Evolutionary conservation across 805 yeast species (phyloP).

Genomic region (Saccharomycopsis amapae): DNA sequence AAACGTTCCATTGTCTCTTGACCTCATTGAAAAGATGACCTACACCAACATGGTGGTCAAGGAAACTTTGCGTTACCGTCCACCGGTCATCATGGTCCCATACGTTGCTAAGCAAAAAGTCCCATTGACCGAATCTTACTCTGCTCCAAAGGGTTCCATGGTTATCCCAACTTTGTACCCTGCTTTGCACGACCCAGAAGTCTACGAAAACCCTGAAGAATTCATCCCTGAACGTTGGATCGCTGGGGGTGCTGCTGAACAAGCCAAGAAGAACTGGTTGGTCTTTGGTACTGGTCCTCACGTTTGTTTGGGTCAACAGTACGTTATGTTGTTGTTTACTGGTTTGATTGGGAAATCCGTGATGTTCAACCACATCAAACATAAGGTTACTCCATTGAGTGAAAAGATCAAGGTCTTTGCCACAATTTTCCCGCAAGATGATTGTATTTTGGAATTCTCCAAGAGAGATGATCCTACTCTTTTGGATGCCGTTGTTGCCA

Average conservation of each 20-base stretch:
- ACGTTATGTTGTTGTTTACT: slow-evolving; percentile 84
- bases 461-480: slow-evolving; percentile 47
- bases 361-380: slow-evolving; percentile 72
- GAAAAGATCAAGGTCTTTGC: slow-evolving; percentile 96
- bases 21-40: slow-evolving; percentile 75
- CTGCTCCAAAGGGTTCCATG: slow-evolving; percentile 97
- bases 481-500: slow-evolving; percentile 14
- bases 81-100: slow-evolving; percentile 98
- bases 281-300: slow-evolving; percentile 98
- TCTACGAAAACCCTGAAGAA: slow-evolving; percentile 87
- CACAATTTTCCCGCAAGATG: slow-evolving; percentile 96
- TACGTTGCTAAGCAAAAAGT: slow-evolving; percentile 83
- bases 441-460: slow-evolving; percentile 70
- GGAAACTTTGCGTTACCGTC: slow-evolving; percentile 90
- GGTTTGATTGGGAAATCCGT: slow-evolving; percentile 89
- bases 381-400: slow-evolving; percentile 72
- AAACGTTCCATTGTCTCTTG: slow-evolving; percentile 50
- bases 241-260: slow-evolving; percentile 66
- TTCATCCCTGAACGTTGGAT: slow-evolving; percentile 96
- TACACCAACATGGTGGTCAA: slow-evolving; percentile 88
- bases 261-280: slow-evolving; percentile 84
- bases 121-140: slow-evolving; percentile 75
- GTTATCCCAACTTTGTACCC: slow-evolving; percentile 94
- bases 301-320: slow-evolving; percentile 90
- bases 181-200: slow-evolving; percentile 95